Evolutionary conservation across 169 alveolate species (phyloP).

Genomic region (Sarcocystis neurona): DNA sequence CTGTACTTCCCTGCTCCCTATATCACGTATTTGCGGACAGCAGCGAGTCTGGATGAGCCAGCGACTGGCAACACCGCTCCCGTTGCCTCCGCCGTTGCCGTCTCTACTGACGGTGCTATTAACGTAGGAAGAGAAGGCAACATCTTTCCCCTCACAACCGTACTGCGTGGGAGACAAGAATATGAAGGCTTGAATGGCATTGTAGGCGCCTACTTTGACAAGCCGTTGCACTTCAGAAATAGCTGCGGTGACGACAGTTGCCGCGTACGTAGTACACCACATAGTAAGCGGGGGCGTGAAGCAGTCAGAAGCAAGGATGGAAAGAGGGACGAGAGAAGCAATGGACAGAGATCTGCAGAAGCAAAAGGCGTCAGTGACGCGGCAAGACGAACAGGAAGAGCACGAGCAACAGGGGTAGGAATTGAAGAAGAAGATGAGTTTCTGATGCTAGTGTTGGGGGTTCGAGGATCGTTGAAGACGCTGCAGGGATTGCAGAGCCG

Average conservation of each 20-base stretch:
- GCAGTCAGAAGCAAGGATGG: no score
- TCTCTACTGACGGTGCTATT: no score
- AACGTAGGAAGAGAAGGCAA: background rate
- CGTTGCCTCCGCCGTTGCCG: background rate
- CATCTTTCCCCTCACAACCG: background rate
- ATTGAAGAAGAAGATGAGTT: no score
- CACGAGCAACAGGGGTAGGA: no score
- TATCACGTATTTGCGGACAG: background rate
- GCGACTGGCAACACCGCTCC: background rate
- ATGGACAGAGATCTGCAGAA: no score
- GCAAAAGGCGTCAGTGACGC: no score
- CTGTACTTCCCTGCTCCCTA: conserved; percentile 19
- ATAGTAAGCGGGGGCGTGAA: no score
- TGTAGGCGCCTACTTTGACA: background rate
- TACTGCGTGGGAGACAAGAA: background rate
- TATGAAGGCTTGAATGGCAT: background rate
- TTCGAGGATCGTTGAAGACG: background rate
- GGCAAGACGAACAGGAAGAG: background rate
- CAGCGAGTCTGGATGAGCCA: background rate
- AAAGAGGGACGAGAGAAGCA: no score
- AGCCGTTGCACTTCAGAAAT: no score
- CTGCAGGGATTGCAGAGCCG: background rate
- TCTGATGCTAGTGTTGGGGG: background rate
- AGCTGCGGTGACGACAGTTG: no score
- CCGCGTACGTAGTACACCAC: no score